Percentiles rank a stretch among this genome's conserved stretches.
These are phyloP conservation scores for Oryza coarctata DNA, from an alignment of 176 grass and related monocot species.

Conservation along the genomic window DNA sequence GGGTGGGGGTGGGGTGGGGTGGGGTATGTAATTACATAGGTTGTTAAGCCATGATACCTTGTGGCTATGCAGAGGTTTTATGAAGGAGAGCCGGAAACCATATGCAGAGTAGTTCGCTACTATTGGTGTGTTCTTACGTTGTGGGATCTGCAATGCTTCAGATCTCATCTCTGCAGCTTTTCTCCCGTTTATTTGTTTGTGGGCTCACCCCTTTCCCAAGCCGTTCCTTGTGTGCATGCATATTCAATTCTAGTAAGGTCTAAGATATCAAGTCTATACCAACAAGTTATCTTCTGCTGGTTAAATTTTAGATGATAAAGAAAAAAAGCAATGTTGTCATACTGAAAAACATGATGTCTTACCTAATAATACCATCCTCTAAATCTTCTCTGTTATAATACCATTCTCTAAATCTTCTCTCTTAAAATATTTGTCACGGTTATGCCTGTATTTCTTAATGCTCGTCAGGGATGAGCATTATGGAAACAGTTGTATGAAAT, in stretches of 20 bases:
- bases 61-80: conserved; percentile 1
- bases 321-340: neutral
- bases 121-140: neutral
- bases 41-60: conserved; percentile 12
- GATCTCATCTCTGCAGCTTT: neutral
- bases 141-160: neutral
- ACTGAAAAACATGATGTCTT: neutral
- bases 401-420: neutral
- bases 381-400: neutral
- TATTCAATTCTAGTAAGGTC: neutral
- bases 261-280: neutral
- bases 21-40: conserved; percentile 41
- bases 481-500: neutral
- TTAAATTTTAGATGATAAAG: neutral
- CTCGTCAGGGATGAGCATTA: neutral
- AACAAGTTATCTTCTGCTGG: neutral
- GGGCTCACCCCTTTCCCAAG: neutral
- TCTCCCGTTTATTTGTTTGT: neutral
- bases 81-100: neutral
- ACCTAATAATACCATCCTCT: neutral
- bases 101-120: neutral
- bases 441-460: neutral
- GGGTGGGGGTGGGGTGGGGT: neutral
- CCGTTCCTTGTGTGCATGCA: neutral
- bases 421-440: neutral